Evolutionary conservation across 805 yeast genomes (phyloP).

Genomic region (Ogataea degrootiae): DNA sequence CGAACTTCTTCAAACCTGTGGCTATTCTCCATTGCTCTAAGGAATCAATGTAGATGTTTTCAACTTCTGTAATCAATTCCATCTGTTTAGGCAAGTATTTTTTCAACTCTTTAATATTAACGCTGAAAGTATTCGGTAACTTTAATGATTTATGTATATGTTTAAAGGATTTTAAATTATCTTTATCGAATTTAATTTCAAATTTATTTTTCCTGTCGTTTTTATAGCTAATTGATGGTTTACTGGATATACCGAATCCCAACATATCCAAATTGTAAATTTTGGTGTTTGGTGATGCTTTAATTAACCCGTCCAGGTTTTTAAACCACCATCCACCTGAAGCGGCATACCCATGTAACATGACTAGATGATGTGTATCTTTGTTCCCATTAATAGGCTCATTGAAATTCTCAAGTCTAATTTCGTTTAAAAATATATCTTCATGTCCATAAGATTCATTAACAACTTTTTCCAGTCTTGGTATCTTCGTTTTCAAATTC

Average conservation of each 20-base stretch:
- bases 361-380: slow-evolving; percentile 35
- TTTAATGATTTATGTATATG: slow-evolving; percentile 22
- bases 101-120: slow-evolving; percentile 18
- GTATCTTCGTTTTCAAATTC: slow-evolving; percentile 12
- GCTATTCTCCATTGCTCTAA: slow-evolving; percentile 61
- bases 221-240: slow-evolving; percentile 32
- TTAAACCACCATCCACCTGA: slow-evolving; percentile 53
- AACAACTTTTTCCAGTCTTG: not conserved
- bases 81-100: slow-evolving; percentile 30
- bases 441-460: not conserved
- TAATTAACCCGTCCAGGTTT: slow-evolving; percentile 41
- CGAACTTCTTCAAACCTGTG: slow-evolving; percentile 47
- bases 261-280: slow-evolving; percentile 44
- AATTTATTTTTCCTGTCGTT: slow-evolving; percentile 24
- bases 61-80: slow-evolving; percentile 41
- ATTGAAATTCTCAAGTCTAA: slow-evolving; percentile 18
- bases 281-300: slow-evolving; percentile 17
- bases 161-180: slow-evolving; percentile 13
- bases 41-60: slow-evolving; percentile 51
- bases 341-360: slow-evolving; percentile 57
- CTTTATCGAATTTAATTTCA: slow-evolving; percentile 19
- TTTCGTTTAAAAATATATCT: slow-evolving; percentile 22
- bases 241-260: slow-evolving; percentile 52
- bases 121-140: slow-evolving; percentile 16
- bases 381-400: slow-evolving; percentile 1